Evolutionary conservation across 306 rosid genomes (phyloP), one percentile per base, ranked within the genome.

Genomic region (Senna tora): DNA sequence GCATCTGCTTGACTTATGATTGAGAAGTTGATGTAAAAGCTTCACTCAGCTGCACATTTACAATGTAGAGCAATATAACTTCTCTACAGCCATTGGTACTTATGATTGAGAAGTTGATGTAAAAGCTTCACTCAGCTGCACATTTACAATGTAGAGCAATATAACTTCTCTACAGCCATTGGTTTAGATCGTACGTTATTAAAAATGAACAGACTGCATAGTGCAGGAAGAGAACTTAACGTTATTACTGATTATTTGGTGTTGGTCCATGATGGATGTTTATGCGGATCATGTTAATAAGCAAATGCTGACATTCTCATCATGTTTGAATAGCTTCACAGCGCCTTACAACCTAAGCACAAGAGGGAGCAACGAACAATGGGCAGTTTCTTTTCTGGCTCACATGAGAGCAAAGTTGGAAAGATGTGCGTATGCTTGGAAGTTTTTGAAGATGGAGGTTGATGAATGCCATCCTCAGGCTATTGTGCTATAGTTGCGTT

Each of bases 341-440:
- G 93, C 88, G 83, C 98, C 98, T 30, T 92, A 80, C 36, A 90
- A 83, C 59, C 79, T 90, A 53, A 92, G 98, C 93, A 69, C 76
- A 71, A 71, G 87, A 75, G 98, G 88, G 83, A 75, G 83, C 65
- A 87, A 78, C 58, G 96, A 92, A 78, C 51, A 81, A 66, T 90
- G 98, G 98, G 96, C 89, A 20, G 81, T 77, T 81, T 77, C 78
- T 34, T 87, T 82, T 80, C 65, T 87, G 77, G 82, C 78, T 77
- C 83, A 74, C 32, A 85, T 90, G 90, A 82, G 67, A 67, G 77
- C 79, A 20, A 92, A 87, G 77, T 85, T 88, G 95, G 94, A 83
- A 77, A 87, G 83, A 75, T 85, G 93, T 82, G 79, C 83, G 58
- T 73, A 60, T 64, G 87, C 83, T 71, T 92, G 96, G 96, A 83